phyloP scores from a whole-genome alignment of 2,329 filamentous ascomycete species.

The Colletotrichum viniferum region DNA sequence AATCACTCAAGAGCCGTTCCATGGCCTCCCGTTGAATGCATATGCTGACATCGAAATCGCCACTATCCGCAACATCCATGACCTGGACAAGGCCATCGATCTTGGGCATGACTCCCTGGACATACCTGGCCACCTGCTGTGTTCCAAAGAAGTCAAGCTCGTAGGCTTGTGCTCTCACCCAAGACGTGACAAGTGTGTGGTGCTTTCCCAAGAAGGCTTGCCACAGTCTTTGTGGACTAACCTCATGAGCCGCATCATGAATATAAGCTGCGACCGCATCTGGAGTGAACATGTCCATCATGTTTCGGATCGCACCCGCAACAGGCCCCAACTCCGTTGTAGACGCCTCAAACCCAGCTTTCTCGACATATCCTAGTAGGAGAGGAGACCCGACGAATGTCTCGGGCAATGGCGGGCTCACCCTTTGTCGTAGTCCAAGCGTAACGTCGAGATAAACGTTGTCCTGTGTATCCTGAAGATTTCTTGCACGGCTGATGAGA shows the following conservation, averaged over 20 bases:
- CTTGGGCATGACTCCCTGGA: conserved; percentile 45
- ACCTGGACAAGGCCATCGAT: conserved; percentile 47
- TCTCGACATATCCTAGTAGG: conserved; percentile 38
- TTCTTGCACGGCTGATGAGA: conserved; percentile 45
- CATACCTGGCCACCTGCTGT: conserved; percentile 33
- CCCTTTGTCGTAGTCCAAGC: conserved; percentile 42
- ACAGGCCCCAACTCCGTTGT: conserved; percentile 14
- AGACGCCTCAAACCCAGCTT: background rate
- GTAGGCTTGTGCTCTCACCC: conserved; percentile 41
- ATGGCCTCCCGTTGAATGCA: conserved; percentile 34
- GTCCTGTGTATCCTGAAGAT: conserved; percentile 25
- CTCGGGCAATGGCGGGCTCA: conserved; percentile 42
- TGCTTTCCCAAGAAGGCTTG: conserved; percentile 45
- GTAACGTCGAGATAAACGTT: conserved; percentile 44
- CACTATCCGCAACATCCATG: conserved; percentile 36
- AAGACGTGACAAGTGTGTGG: conserved; percentile 49
- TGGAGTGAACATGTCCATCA: conserved; percentile 38
- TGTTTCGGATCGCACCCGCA: conserved; percentile 37
- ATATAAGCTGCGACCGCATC: conserved; percentile 42
- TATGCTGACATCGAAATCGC: conserved; percentile 37
- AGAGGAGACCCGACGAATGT: conserved; percentile 49
- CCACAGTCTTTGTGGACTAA: conserved; percentile 52
- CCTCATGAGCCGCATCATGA: conserved; percentile 46
- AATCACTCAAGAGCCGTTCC: conserved; percentile 30
- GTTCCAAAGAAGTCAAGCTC: conserved; percentile 44